These are phyloP conservation scores for Cucumis hystrix DNA, from an alignment of 306 rosid genomes.

Conservation along the genomic window DNA sequence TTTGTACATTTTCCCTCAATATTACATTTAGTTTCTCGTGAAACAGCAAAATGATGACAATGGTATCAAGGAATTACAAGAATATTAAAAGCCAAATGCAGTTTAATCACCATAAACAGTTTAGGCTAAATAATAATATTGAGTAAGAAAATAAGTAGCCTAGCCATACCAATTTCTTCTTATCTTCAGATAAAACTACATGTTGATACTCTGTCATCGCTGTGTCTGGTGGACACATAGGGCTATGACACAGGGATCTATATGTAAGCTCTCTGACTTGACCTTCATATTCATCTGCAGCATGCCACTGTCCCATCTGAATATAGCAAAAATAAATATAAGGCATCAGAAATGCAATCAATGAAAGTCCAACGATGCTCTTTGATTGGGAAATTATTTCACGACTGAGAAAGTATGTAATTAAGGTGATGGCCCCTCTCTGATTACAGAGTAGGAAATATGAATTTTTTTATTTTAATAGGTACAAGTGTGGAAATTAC, in stretches of 20 bases:
- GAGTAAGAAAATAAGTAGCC: slow-evolving; percentile 11
- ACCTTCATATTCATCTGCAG: slow-evolving; percentile 83
- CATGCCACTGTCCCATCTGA: slow-evolving; percentile 97
- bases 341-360: background rate
- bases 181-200: slow-evolving; percentile 62
- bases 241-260: slow-evolving; percentile 84
- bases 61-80: background rate
- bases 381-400: background rate
- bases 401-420: background rate
- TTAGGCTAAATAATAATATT: background rate
- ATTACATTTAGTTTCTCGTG: background rate
- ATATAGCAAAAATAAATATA: slow-evolving; percentile 10
- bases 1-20: background rate
- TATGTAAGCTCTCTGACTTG: slow-evolving; percentile 86
- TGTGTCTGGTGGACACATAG: slow-evolving; percentile 99
- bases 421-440: background rate
- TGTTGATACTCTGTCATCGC: slow-evolving; percentile 99
- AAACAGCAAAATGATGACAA: background rate
- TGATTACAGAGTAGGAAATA: background rate
- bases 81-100: background rate
- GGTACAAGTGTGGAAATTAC: too few relatives aligned
- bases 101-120: background rate
- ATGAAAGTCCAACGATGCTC: background rate
- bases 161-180: slow-evolving; percentile 48
- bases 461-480: background rate